These are phyloP conservation scores for Teratosphaeria viscida DNA, from an alignment of 2,329 filamentous ascomycete genomes.

Conservation along the genomic window DNA sequence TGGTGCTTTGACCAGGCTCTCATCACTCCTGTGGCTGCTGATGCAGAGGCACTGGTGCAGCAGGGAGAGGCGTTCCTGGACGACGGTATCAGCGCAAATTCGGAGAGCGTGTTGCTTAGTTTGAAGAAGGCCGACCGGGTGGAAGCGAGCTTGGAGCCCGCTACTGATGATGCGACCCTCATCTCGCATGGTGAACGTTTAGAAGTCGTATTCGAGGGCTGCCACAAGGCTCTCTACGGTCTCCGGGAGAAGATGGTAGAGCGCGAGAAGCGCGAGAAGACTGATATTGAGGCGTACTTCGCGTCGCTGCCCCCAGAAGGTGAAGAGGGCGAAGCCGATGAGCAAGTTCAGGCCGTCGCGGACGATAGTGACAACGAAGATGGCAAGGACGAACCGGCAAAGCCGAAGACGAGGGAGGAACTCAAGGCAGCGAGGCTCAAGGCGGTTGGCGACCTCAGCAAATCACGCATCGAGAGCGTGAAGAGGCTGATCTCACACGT, in stretches of 20 bases:
- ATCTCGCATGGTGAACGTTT: slow-evolving; percentile 59
- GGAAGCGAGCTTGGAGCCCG: slow-evolving; percentile 62
- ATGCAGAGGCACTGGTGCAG: slow-evolving; percentile 30
- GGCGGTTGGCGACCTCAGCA: slow-evolving; percentile 53
- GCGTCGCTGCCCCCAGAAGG: slow-evolving; percentile 32
- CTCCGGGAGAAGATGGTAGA: slow-evolving; percentile 62
- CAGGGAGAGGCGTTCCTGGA: slow-evolving; percentile 71
- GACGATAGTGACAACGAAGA: slow-evolving; percentile 34
- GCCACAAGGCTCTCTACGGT: slow-evolving; percentile 80
- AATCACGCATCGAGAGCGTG: slow-evolving; percentile 62
- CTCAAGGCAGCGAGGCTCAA: slow-evolving; percentile 46
- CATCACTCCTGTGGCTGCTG: neutral
- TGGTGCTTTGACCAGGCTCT: slow-evolving; percentile 71
- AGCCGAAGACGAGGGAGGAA: slow-evolving; percentile 40
- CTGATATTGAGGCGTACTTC: slow-evolving; percentile 45
- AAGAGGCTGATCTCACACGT: slow-evolving; percentile 81
- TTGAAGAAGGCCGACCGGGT: slow-evolving; percentile 83
- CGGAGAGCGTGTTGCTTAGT: slow-evolving; percentile 82
- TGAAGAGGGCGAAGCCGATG: slow-evolving; percentile 24
- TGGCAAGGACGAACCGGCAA: slow-evolving; percentile 32
- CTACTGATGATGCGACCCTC: slow-evolving; percentile 61
- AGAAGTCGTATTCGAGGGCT: slow-evolving; percentile 70
- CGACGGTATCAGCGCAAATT: slow-evolving; percentile 78
- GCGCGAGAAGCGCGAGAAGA: slow-evolving; percentile 53
- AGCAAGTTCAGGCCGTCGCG: slow-evolving; percentile 1